These are phyloP conservation scores for Colletotrichum sp. DNA, from an alignment of 2,329 filamentous ascomycete species.

Conservation along the genomic window DNA sequence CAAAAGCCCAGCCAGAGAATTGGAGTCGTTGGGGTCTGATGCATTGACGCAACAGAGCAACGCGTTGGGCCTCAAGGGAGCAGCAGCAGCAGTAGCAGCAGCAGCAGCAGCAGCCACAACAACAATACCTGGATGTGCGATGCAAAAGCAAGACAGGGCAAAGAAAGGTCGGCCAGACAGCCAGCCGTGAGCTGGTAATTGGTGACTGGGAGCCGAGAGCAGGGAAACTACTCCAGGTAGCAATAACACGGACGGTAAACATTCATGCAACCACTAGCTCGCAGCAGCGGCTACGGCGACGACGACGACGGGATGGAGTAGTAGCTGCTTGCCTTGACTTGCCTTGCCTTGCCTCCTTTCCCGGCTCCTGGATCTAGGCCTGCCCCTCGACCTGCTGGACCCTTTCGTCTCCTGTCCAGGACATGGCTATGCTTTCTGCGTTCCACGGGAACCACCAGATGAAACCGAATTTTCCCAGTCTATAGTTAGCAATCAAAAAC, in stretches of 20 bases:
- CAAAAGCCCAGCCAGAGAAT: background rate
- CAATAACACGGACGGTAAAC: background rate
- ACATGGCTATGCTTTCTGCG: background rate
- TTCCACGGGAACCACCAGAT: constrained; percentile 10
- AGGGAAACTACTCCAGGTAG: background rate
- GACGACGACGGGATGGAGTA: background rate
- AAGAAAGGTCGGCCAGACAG: background rate
- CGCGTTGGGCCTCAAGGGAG: background rate
- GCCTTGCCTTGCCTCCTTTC: background rate
- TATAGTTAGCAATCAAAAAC: background rate
- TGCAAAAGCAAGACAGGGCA: background rate
- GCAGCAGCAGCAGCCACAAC: background rate
- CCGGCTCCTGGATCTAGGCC: background rate
- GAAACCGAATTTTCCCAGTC: constrained; percentile 6
- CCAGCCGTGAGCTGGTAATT: background rate
- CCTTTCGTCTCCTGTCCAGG: background rate
- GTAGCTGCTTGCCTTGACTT: background rate
- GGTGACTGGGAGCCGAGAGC: background rate
- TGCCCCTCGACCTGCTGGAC: background rate
- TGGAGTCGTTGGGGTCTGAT: background rate
- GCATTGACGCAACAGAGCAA: background rate
- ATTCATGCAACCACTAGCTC: constrained; percentile 13
- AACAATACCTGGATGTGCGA: background rate
- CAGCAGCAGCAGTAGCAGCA: background rate
- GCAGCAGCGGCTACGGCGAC: background rate